phyloP scores from a whole-genome alignment of 192 early-diverging fungal species.

The Coemansia sp. region DNA sequence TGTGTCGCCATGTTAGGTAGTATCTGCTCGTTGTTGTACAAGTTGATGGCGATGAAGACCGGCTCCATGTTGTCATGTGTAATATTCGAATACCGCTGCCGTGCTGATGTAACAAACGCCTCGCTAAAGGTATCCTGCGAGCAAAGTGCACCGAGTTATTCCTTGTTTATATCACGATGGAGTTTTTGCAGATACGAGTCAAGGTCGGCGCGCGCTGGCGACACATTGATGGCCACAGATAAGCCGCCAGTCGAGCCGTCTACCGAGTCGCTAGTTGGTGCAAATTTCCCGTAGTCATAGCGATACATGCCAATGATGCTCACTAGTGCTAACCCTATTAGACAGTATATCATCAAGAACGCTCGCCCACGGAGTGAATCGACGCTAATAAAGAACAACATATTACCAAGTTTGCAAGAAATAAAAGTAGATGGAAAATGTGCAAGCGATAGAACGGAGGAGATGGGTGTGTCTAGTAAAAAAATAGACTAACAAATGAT shows the following conservation, averaged over 20 bases:
- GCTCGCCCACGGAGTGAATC: neutral
- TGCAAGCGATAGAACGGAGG: neutral
- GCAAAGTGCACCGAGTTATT: slow-evolving; percentile 25
- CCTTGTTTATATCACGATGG: slow-evolving; percentile 20
- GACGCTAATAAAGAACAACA: neutral
- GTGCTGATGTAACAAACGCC: slow-evolving; percentile 11
- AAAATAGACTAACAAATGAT: too few relatives aligned
- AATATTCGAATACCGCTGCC: slow-evolving; percentile 19
- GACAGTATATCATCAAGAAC: neutral
- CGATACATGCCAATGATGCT: neutral
- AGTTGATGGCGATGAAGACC: slow-evolving; percentile 42
- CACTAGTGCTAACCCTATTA: neutral
- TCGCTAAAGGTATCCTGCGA: slow-evolving; percentile 16
- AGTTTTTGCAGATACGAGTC: slow-evolving; percentile 17
- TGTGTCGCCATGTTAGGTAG: slow-evolving; percentile 48
- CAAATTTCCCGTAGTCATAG: neutral
- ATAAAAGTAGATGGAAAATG: neutral
- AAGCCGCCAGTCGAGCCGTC: too few relatives aligned
- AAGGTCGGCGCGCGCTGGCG: neutral
- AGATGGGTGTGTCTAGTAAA: too few relatives aligned
- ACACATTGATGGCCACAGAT: neutral
- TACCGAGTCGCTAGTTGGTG: too few relatives aligned
- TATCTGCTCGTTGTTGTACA: slow-evolving; percentile 46
- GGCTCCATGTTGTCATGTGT: neutral
- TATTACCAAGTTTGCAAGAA: neutral